These are phyloP conservation scores for Pyrenula massariospora DNA, from an alignment of 495 filamentous ascomycete species.

Conservation along the genomic window DNA sequence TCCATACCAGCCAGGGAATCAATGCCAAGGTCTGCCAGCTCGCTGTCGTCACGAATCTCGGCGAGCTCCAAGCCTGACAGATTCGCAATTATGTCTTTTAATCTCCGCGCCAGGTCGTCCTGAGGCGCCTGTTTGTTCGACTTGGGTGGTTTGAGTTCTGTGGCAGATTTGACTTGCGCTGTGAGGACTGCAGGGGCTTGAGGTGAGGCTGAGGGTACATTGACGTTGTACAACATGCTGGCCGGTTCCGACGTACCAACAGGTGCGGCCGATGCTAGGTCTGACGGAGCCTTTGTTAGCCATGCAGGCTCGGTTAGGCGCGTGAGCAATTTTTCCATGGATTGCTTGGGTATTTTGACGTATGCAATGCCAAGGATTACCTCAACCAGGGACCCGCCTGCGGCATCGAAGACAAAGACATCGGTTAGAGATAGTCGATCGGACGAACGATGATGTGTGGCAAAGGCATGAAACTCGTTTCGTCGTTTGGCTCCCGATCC, in stretches of 20 bases:
- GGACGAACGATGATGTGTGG: not conserved
- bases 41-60: slow-evolving; percentile 6
- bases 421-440: slow-evolving; percentile 17
- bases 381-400: slow-evolving; percentile 9
- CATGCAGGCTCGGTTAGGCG: not conserved
- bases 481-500: slow-evolving; percentile 2
- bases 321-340: slow-evolving; percentile 12
- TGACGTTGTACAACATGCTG: not conserved
- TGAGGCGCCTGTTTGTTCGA: slow-evolving; percentile 1
- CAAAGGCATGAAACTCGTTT: slow-evolving; percentile 2
- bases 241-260: not conserved
- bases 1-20: slow-evolving; percentile 32
- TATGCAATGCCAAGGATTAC: slow-evolving; percentile 19
- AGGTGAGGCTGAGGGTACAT: not conserved
- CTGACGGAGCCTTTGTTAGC: not conserved
- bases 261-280: not conserved
- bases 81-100: slow-evolving; percentile 10
- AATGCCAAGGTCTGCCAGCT: slow-evolving; percentile 23
- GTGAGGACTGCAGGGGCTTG: not conserved
- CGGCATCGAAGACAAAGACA: slow-evolving; percentile 20
- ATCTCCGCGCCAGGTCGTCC: not conserved
- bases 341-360: slow-evolving; percentile 11
- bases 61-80: slow-evolving; percentile 14
- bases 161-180: not conserved
- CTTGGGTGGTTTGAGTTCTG: slow-evolving; percentile 4